Percentiles rank a stretch among this genome's conserved stretches.
Conservation (phyloP, 2,329 filamentous ascomycete genomes). For the Pyrenophora tritici-repentis region DNA sequence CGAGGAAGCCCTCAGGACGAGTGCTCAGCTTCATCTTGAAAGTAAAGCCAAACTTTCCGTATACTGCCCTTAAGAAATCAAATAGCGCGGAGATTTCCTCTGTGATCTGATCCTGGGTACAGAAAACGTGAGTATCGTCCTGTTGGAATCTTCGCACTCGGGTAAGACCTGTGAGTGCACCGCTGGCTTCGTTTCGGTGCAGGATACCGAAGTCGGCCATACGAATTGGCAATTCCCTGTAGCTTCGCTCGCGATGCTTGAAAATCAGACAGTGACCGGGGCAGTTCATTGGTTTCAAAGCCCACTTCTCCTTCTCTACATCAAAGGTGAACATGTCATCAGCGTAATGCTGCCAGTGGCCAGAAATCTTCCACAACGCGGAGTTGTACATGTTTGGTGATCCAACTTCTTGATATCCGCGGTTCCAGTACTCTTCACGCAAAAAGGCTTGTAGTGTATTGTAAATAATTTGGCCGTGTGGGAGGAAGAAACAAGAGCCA, state of each 20-base stretch:
- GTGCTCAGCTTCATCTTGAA: constrained; percentile 97
- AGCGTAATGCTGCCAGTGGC: constrained; percentile 89
- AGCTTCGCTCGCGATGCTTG: constrained; percentile 79
- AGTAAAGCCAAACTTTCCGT: constrained; percentile 81
- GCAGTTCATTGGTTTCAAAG: constrained; percentile 97
- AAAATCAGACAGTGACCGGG: constrained; percentile 93
- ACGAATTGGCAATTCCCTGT: constrained; percentile 86
- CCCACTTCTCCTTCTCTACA: constrained; percentile 82
- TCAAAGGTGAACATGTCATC: constrained; percentile 95
- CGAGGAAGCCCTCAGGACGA: constrained; percentile 84
- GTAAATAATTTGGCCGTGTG: constrained; percentile 91
- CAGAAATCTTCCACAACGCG: constrained; percentile 89
- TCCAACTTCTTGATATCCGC: constrained; percentile 93
- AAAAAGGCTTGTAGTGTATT: constrained; percentile 84
- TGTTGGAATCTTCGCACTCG: constrained; percentile 93
- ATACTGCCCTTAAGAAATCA: constrained; percentile 81
- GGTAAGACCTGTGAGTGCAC: constrained; percentile 86
- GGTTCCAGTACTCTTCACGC: constrained; percentile 85
- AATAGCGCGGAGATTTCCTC: constrained; percentile 82
- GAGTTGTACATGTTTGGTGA: constrained; percentile 97
- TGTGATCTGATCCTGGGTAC: constrained; percentile 76
- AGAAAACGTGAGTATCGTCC: constrained; percentile 97
- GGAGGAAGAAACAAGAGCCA: constrained; percentile 88
- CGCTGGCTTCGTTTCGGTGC: constrained; percentile 93
- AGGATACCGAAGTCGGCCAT: constrained; percentile 96